Percentiles rank a stretch among this genome's conserved stretches.
These are phyloP conservation scores for Punctularia strigosozonata DNA, from an alignment of 768 basidiomycete species.

Conservation along the genomic window DNA sequence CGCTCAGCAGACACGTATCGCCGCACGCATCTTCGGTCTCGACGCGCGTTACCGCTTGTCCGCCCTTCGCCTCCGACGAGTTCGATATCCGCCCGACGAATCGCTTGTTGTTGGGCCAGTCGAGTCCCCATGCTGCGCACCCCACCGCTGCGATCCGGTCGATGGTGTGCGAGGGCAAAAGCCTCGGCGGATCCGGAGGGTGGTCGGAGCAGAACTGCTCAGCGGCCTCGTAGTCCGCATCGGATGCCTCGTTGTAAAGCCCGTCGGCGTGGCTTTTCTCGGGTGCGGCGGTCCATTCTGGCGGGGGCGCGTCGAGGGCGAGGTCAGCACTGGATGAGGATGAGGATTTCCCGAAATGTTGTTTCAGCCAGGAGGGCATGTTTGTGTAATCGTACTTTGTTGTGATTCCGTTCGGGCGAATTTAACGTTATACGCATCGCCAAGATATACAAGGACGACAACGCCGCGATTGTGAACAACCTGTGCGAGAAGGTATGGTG, in stretches of 20 bases:
- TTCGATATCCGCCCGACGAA: conserved; percentile 32
- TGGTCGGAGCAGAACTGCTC: conserved; percentile 35
- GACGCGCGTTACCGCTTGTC: conserved; percentile 18
- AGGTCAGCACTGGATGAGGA: no score
- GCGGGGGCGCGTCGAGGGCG: no score
- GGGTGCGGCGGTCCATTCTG: conserved; percentile 48
- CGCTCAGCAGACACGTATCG: conserved; percentile 44
- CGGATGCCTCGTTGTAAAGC: conserved; percentile 41
- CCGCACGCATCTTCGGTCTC: conserved; percentile 30
- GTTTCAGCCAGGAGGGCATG: no score
- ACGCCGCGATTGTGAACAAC: no score
- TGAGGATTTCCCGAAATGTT: no score
- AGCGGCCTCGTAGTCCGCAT: conserved; percentile 41
- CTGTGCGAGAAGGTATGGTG: no score
- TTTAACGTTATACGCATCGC: no score
- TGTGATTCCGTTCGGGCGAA: no score
- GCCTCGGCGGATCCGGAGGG: conserved; percentile 26
- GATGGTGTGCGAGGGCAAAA: conserved; percentile 40
- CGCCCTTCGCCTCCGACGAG: conserved; percentile 18
- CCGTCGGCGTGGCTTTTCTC: conserved; percentile 38
- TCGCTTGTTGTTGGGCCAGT: conserved; percentile 23
- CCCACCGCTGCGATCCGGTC: conserved; percentile 38
- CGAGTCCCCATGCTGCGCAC: conserved; percentile 42
- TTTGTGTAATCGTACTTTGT: no score
- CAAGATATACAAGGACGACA: no score